Base-by-base conservation (phyloP, 805 yeast species). In the Suhomyces faveliae region DNA sequence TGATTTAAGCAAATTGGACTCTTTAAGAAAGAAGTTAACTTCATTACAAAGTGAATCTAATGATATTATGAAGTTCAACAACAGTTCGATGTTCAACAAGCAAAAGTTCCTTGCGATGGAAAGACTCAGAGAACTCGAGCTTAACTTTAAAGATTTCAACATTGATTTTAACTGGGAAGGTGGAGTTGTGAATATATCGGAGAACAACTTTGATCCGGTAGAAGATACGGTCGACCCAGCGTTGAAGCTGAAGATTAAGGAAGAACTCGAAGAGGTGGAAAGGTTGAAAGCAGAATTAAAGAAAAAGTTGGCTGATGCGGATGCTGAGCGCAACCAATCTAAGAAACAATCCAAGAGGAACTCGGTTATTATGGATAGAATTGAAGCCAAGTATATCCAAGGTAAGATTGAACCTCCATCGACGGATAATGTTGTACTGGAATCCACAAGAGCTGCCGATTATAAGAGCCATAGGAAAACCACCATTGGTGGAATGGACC, bases 11-110 rank as follows among this genome's bases (percentile, higher is more conserved):
- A 83, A 81, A 46, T 67, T 87, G 42, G 77, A 76, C 45, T 67
- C 68, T 8, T 68, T 87, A 42, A 74, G 87, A 54, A 74, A 76
- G 47, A 81, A 80, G 55, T 63, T 87, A 33, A 78, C 84, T 9
- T 74, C 76, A 11, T 68, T 87, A 40, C 94, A 87, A 62, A 75
- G 76, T 41, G 91, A 87, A 60, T 83, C 91, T 1, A 87, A 87
- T 62, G 89, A 83, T 52, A 83, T 87, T 35, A 77, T 87, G 63
- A 87, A 86, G 59, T 80, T 74, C 54, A 85, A 85, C 63, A 77
- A 80, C 46, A 77, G 78, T 51, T 83, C 85, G 42, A 60, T 78
- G 57, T 75, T 84, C 64, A 72, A 76, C 40, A 79, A 79, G 51
- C 85, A 84, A 57, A 86, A 83, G 57, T 60, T 73, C 43, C 73